phyloP scores from a whole-genome alignment of 305 asterid species.

The Fraxinus floribunda region DNA sequence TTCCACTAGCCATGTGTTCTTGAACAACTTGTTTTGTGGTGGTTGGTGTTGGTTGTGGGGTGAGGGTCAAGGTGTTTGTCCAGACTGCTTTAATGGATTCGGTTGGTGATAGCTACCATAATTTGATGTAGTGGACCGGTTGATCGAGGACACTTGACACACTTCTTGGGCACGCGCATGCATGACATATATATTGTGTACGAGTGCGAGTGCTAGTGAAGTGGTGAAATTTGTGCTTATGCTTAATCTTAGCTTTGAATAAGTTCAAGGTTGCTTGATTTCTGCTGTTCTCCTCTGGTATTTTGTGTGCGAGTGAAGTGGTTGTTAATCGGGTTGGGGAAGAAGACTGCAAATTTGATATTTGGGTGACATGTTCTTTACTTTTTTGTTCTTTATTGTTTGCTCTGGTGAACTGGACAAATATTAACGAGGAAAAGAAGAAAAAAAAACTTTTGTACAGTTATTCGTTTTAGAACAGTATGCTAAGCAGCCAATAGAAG shows the following conservation, averaged over 20 bases:
- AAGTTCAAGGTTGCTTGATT: not conserved
- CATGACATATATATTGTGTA: not conserved
- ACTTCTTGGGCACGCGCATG: not conserved
- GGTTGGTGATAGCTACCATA: not conserved
- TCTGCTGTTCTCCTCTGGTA: not conserved
- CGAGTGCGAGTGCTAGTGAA: not conserved
- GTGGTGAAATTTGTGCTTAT: not conserved
- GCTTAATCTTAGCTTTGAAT: not conserved
- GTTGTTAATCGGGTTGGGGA: not conserved
- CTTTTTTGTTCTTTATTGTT: not conserved
- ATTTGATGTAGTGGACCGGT: not conserved
- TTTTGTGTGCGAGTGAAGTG: not conserved
- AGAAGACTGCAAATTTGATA: not conserved
- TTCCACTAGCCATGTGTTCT: not conserved
- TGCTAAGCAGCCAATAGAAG: not conserved
- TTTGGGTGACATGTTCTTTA: not conserved
- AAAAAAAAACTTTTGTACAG: not conserved
- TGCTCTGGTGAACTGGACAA: not conserved
- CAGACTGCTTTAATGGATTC: not conserved
- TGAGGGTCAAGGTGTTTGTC: not conserved
- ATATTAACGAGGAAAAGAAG: not conserved
- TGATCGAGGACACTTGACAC: not conserved
- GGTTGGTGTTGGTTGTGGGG: not conserved
- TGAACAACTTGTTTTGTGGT: not conserved
- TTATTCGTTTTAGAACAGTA: not conserved